phyloP scores from a whole-genome alignment of 352 stramenopile species.

The Phytophthora tubulina region DNA sequence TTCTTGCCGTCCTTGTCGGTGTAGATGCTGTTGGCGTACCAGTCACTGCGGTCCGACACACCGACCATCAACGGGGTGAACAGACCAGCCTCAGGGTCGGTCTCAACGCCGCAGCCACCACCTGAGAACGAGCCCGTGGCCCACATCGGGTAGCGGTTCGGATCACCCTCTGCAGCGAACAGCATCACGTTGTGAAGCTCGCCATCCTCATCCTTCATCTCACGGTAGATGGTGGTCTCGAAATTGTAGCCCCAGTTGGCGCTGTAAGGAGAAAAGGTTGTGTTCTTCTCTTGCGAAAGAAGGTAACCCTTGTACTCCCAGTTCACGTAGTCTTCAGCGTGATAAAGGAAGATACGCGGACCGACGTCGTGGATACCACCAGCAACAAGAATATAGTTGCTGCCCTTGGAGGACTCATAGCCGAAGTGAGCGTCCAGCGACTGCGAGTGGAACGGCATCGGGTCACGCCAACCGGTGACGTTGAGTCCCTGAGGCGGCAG shows the following conservation, averaged over 20 bases:
- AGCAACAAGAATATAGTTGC: constrained; percentile 69
- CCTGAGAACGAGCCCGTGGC: constrained; percentile 50
- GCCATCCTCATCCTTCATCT: constrained; percentile 59
- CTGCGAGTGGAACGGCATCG: constrained; percentile 66
- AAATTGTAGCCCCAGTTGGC: constrained; percentile 73
- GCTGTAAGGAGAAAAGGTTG: constrained; percentile 67
- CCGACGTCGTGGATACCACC: constrained; percentile 62
- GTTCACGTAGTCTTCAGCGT: constrained; percentile 35
- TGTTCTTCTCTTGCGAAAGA: constrained; percentile 66
- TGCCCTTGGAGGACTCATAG: constrained; percentile 31
- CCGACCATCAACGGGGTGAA: constrained; percentile 70
- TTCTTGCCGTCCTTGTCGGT: too few species aligned
- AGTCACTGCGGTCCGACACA: too few species aligned
- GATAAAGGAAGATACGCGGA: constrained; percentile 73
- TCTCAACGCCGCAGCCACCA: constrained; percentile 24
- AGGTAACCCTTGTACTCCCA: constrained; percentile 64
- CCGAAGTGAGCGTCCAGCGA: constrained; percentile 55
- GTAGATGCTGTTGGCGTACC: too few species aligned
- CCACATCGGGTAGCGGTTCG: constrained; percentile 72
- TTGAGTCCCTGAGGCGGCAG: constrained; percentile 55
- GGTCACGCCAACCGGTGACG: constrained; percentile 74
- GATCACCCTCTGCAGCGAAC: constrained; percentile 58
- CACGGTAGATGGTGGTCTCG: constrained; percentile 71
- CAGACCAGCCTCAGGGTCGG: constrained; percentile 40
- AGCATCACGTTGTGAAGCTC: constrained; percentile 43